Conservation (phyloP, 495 filamentous ascomycete genomes). For the Durotheca rogersii region DNA sequence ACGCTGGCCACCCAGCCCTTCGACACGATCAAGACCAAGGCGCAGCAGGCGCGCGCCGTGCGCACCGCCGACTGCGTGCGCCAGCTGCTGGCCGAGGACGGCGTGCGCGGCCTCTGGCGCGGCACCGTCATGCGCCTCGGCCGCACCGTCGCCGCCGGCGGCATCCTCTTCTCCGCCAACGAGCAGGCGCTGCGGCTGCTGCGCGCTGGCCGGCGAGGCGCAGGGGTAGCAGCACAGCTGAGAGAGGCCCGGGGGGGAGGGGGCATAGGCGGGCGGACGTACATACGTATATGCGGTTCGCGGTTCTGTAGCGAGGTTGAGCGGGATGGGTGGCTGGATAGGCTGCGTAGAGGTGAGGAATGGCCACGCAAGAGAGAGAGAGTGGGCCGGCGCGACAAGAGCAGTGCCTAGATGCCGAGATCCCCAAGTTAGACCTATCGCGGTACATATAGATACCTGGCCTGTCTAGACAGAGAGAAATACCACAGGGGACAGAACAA, state of each 20-base stretch:
- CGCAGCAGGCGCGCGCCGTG: constrained; percentile 57
- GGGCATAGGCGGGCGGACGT: neutral
- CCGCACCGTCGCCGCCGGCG: constrained; percentile 62
- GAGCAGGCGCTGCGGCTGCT: constrained; percentile 47
- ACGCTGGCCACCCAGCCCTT: constrained; percentile 66
- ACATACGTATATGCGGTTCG: neutral
- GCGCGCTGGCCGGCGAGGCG: neutral
- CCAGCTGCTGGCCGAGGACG: constrained; percentile 55
- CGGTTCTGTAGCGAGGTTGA: too few species aligned
- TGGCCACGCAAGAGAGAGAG: too few species aligned
- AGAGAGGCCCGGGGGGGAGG: too few species aligned
- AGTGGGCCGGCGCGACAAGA: too few species aligned
- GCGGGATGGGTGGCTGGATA: too few species aligned
- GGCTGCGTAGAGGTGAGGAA: too few species aligned
- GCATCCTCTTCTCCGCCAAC: constrained; percentile 65
- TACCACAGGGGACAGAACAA: too few species aligned
- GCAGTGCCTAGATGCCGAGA: too few species aligned
- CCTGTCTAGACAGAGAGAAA: neutral
- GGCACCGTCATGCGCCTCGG: constrained; percentile 68
- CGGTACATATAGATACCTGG: neutral
- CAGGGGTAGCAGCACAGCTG: too few species aligned
- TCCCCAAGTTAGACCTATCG: too few species aligned
- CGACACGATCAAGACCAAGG: constrained; percentile 66
- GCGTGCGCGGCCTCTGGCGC: constrained; percentile 62
- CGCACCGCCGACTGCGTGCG: constrained; percentile 54